These are phyloP conservation scores for Cucumis cinereus DNA, from an alignment of 306 rosid genomes.

Conservation along the genomic window DNA sequence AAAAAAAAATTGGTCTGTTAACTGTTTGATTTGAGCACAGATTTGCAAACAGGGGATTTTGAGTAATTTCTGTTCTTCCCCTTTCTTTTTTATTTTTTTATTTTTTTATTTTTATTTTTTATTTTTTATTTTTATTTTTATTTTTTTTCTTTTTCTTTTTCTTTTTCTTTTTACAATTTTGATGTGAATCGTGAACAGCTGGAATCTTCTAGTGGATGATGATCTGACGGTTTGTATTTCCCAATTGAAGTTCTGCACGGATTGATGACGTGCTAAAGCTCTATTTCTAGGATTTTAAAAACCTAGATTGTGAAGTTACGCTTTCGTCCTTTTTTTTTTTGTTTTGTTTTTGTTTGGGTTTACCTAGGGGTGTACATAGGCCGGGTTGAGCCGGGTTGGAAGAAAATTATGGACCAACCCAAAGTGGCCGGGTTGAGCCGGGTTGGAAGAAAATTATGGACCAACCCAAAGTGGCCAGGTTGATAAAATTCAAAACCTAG, in stretches of 20 bases:
- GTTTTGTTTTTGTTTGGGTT: too few relatives aligned
- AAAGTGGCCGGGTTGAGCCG: too few relatives aligned
- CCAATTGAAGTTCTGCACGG: conserved; percentile 17
- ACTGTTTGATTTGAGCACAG: conserved; percentile 24
- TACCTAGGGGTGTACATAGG: too few relatives aligned
- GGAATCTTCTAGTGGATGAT: conserved; percentile 12
- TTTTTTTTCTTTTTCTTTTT: conserved; percentile 3
- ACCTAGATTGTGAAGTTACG: not conserved
- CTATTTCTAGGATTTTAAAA: not conserved
- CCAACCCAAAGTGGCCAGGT: too few relatives aligned
- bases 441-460: too few relatives aligned
- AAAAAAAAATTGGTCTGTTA: not conserved
- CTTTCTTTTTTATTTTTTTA: not conserved
- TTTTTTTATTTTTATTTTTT: too few relatives aligned
- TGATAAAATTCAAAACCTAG: too few relatives aligned
- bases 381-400: too few relatives aligned
- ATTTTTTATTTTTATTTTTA: conserved; percentile 1
- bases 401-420: too few relatives aligned
- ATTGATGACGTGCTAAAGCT: conserved; percentile 37
- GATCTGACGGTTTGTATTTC: conserved; percentile 22
- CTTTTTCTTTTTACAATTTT: conserved; percentile 2
- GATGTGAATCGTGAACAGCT: conserved; percentile 28
- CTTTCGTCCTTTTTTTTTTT: not conserved
- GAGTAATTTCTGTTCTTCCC: conserved; percentile 9
- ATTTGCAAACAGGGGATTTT: conserved; percentile 10